Base-by-base conservation (phyloP, 768 basidiomycete genomes). In the Agaricus blazei region DNA sequence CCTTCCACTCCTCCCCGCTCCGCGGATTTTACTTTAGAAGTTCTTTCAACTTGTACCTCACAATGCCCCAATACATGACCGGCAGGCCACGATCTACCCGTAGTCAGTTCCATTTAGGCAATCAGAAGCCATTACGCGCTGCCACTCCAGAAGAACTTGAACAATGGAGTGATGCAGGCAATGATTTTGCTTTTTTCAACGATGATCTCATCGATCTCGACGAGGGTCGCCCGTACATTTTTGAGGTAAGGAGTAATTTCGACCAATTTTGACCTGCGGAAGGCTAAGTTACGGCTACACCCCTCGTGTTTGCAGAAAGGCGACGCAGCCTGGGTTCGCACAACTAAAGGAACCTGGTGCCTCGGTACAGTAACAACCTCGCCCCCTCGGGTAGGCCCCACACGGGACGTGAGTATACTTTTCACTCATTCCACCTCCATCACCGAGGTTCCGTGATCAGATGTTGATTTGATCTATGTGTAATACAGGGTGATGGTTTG, bases 251-350 rank as follows among this genome's bases (percentile, higher is more conserved):
- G 53, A 52, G 7, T 57, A 19, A 26, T 45, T 56, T 45, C 11
- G 28, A 19, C 49, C 23, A 4, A 5, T 12, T 29, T 45, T 37
- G 36, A 56, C 40, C 37, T 47, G 29, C 26, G 37, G 38, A 56
- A 55, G 43, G 48, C 38, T 54, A 42, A 44, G 24, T 42, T 52
- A 29, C 48, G 50, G 29, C 40, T 36, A 50, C 11, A 34, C 34
- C 19, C 40, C 50, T 44, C 58, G n/a, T 48, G 37, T 50, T 51
- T 48, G 37, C 48, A 82, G 80, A 64, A 68, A 27, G 75, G 75
- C 24, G 76, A 84, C 42, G 40, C 28, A 15, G 83, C 82, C 27
- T 84, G 82, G 83, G 65, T 84, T 14, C 73, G 71, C 53, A 78
- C 75, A 3, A 66, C 69, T 31, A 72, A 76, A 31, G 75, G 75